Base-by-base conservation (phyloP, 345 rosid species). In the Pseudoturritis turrita region DNA sequence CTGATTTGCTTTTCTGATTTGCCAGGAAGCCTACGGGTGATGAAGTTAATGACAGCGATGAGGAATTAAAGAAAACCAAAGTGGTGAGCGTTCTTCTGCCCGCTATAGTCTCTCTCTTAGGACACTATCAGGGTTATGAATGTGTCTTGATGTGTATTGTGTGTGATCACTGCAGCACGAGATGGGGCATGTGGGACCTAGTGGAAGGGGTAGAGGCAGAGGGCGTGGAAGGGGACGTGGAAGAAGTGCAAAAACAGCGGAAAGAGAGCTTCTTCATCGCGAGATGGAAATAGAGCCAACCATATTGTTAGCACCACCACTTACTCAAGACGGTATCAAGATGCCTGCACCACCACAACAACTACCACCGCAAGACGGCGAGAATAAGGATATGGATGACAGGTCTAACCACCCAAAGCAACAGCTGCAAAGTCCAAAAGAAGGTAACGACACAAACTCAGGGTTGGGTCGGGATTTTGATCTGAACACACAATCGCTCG, bases 221-320 rank as follows among this genome's bases (percentile, higher is more conserved):
- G 97, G 98, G 41, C 86, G 98, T 52, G 98, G 98, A 70, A 83
- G 97, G 59, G 98, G 98, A 50, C 96, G 96, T 10, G 97, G 97
- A 29, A 80, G 97, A 56, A 84, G 87, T 78, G 80, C 85, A 62
- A 79, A 86, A 70, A 78, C 80, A 71, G 56, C 44, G 1, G 98
- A 94, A 60, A 85, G 75, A 78, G 96, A 94, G 72, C 63, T 84
- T 57, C 43, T 78, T 39, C 88, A 83, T 76, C 89, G 79, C 1
- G 95, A 88, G 19, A 74, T 77, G 70, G 96, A 91, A 64, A 64
- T 78, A 19, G 96, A 89, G 2, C 65, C 77, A 65, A 62, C 88
- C 17, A 23, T 70, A 36, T 31, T 78, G 9, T 55, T 75, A 62
- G 67, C 76, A 29, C 61, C 67, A 26, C 21, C 26, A 22, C n/a